Base-by-base conservation (phyloP, 768 basidiomycete species). In the Gymnopilus dilepis region DNA sequence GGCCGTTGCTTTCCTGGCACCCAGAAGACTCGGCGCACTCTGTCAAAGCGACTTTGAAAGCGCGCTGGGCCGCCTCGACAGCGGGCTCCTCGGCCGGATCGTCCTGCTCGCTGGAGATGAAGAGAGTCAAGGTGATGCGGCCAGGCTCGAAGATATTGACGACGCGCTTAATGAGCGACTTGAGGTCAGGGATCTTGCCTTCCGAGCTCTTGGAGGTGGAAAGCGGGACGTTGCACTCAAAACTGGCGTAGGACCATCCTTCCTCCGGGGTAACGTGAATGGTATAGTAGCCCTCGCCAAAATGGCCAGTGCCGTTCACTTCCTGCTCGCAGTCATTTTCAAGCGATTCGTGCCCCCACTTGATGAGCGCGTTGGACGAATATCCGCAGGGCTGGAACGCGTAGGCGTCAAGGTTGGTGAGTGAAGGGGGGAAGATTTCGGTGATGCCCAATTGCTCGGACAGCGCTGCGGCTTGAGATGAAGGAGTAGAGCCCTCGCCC, bases 241-340 rank as follows among this genome's bases (percentile, higher is more conserved):
- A 99, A 69, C 92, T 94, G 65, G 97, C 97, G 75, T 97, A 99
- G 47, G 95, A 97, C 92, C 95, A 99, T 58, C 93, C 97, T 69
- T 92, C 89, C 75, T 99, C 97, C 26, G 97, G 97, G 0, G 97
- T 99, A 61, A 99, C 97, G 73, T 99, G 97, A 58, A 99, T 97
- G 6, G 95, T 98, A 73, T 94, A 98, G 76, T 99, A 99, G 38
- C 97, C 94, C 74, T 98, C 97, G 15, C 87, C 86, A 17, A 58
- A 73, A 58, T 66, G 69, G 8, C 62, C 47, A 48, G 65, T 63
- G 59, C 59, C 68, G 59, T 31, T 22, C 33, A 63, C 42, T 28
- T 59, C 38, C 34, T 60, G 54, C 55, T 61, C 52, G 21, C 70
- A 65, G 33, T 60, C 62, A 48, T 68, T 50, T 56, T 72, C 65